Evolutionary conservation across 2,329 filamentous ascomycete species (phyloP).

Genomic region (Chalara sp.): DNA sequence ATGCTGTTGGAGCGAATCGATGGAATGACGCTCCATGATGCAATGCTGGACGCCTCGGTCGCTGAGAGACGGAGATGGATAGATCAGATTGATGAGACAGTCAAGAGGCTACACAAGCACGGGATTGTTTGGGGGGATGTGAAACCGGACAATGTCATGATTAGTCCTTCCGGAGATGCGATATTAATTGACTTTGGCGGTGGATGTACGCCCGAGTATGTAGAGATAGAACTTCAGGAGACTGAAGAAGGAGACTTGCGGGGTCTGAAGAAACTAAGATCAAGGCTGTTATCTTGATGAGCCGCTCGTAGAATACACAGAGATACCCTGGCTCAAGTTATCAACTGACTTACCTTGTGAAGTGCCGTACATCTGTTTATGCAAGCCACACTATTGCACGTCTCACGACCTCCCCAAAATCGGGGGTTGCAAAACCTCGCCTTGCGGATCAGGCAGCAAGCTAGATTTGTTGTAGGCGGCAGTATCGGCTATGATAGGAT

Average conservation of each 20-base stretch:
- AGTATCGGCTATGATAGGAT: no score
- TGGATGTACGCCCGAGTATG: conserved; percentile 86
- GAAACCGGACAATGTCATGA: conserved; percentile 94
- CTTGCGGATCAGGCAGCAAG: no score
- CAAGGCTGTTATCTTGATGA: conserved; percentile 8
- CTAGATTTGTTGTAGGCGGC: no score
- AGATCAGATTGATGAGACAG: conserved; percentile 10
- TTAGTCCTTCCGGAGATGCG: conserved; percentile 92
- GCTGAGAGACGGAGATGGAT: conserved; percentile 8
- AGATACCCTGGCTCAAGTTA: no score
- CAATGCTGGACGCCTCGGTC: conserved; percentile 6
- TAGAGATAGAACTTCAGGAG: conserved; percentile 6
- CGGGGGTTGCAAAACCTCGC: no score
- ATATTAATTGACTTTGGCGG: conserved; percentile 98
- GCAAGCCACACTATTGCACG: no score
- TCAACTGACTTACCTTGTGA: no score
- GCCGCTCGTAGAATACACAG: conserved; percentile 3
- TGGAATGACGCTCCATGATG: conserved; percentile 6
- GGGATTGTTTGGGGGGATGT: conserved; percentile 53
- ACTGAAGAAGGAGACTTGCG: conserved; percentile 6
- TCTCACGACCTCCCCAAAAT: no score
- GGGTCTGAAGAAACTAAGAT: conserved; percentile 6
- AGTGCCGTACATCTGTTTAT: no score
- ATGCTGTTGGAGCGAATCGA: conserved; percentile 9
- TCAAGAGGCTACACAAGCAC: conserved; percentile 31